Evolutionary conservation across 2,329 filamentous ascomycete genomes (phyloP), one percentile per base, ranked within the genome.

Genomic region (Sclerotinia sclerotiorum): DNA sequence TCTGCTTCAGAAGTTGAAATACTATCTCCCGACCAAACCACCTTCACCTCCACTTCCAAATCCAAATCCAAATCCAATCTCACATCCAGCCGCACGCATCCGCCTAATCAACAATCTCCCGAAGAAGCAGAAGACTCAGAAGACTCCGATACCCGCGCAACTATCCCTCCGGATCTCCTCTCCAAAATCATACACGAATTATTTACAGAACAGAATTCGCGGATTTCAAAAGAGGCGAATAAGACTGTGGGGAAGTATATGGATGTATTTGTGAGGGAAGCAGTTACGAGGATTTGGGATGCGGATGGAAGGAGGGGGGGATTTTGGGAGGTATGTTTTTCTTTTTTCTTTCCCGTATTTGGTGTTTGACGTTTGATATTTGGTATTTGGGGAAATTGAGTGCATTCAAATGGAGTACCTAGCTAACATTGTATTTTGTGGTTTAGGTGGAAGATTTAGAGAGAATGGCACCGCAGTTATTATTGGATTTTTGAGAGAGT

Each of bases 191-290:
- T 97, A 46, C 90, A 96, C 77, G 88, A 94, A 74, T 88, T 91
- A 77, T 97, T 97, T 76, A 83, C 82, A 57, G 81, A 90, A 73
- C 84, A 85, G 70, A 85, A 85, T 68, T 94, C 90, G 32, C 84
- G 90, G 73, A 88, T 97, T 72, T 88, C 89, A 10, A 89, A 87
- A 74, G 91, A 93, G 75, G 93, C 93, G 5, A 92, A 94, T 77
- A 84, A 82, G 8, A 86, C 93, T 1, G 85, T 94, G 69, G 90
- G 88, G 19, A 93, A 90, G 80, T 98, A 98, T 78, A 85, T 97
- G 79, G 93, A 97, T 79, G 87, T 94, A 0, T 98, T 97, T 80
- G 90, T 97, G 65, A 85, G 91, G 70, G 94, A 98, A 81, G 92
- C 93, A 1, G 88, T 98, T 77, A 92, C 93, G 21, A 81, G 94